Percentiles rank a stretch among this genome's conserved stretches.
Evolutionary conservation across 805 yeast species (phyloP).

Genomic region (Cyberlindnera maritima): DNA sequence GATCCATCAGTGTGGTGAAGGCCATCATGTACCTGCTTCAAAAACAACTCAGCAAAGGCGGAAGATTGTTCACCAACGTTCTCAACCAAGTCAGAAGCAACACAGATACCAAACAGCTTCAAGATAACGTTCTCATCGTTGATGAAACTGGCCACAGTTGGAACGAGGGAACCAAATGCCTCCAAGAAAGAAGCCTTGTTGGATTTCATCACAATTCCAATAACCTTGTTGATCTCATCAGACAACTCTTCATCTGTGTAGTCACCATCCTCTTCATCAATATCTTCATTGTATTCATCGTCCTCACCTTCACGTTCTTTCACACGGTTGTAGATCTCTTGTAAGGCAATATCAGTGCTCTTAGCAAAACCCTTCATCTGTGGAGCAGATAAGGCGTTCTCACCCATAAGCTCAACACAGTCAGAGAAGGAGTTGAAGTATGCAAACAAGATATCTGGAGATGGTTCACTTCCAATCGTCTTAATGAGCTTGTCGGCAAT

Average conservation of each 20-base stretch:
- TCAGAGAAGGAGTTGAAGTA: conserved; percentile 72
- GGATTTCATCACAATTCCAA: conserved; percentile 67
- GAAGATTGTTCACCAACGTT: conserved; percentile 68
- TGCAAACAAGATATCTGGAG: conserved; percentile 75
- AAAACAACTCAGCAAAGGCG: conserved; percentile 61
- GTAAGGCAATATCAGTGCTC: conserved; percentile 57
- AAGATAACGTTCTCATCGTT: conserved; percentile 66
- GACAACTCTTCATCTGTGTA: conserved; percentile 85
- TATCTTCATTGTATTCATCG: conserved; percentile 85
- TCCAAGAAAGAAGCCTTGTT: conserved; percentile 57
- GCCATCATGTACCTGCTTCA: conserved; percentile 62
- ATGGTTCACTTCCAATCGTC: conserved; percentile 74
- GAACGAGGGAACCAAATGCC: conserved; percentile 61
- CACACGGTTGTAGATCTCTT: conserved; percentile 68
- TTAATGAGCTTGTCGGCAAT: conserved; percentile 65
- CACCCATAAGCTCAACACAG: conserved; percentile 66
- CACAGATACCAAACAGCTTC: conserved; percentile 74
- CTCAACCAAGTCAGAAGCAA: conserved; percentile 78
- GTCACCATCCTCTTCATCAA: conserved; percentile 80
- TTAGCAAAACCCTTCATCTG: conserved; percentile 57
- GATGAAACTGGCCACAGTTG: conserved; percentile 59
- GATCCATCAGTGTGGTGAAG: conserved; percentile 64
- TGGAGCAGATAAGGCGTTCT: conserved; percentile 50
- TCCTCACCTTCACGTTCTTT: conserved; percentile 70
- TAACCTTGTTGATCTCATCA: conserved; percentile 78